These are phyloP conservation scores for Pyrenophora graminea DNA, from an alignment of 2,329 filamentous ascomycete genomes.

Conservation along the genomic window DNA sequence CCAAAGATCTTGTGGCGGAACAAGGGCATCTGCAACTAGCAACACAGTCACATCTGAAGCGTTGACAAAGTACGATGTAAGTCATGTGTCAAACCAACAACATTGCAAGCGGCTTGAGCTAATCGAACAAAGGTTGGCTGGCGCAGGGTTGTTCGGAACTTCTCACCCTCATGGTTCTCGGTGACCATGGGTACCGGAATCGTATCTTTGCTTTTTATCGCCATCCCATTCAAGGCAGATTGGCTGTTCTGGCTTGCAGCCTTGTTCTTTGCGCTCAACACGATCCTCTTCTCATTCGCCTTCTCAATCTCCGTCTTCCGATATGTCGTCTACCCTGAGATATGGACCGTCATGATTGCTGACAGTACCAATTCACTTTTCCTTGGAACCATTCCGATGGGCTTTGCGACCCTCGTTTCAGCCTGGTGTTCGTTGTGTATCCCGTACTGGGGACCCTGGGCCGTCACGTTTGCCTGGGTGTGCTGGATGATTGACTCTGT, in stretches of 20 bases:
- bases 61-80: constrained; percentile 36
- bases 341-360: constrained; percentile 67
- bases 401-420: constrained; percentile 68
- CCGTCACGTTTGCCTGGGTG: constrained; percentile 53
- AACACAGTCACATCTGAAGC: constrained; percentile 2
- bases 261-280: constrained; percentile 64
- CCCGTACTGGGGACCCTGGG: constrained; percentile 63
- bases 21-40: constrained; percentile 6
- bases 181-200: constrained; percentile 68
- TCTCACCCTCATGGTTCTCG: constrained; percentile 46
- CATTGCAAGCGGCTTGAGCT: neutral
- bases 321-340: constrained; percentile 67
- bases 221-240: constrained; percentile 62
- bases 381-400: constrained; percentile 70
- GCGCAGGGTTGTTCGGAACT: constrained; percentile 45
- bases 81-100: neutral
- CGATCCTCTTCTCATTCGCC: constrained; percentile 61
- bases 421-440: constrained; percentile 66
- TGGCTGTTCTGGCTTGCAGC: constrained; percentile 66
- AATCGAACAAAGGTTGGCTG: constrained; percentile 33
- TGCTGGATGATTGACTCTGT: constrained; percentile 57
- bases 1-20: constrained; percentile 17
- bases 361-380: constrained; percentile 71
- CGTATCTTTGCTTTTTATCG: constrained; percentile 64
- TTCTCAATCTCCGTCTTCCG: constrained; percentile 60